Percentiles rank a stretch among this genome's conserved stretches.
phyloP scores from a whole-genome alignment of 441 rosid species.

The Populus tomentosa region DNA sequence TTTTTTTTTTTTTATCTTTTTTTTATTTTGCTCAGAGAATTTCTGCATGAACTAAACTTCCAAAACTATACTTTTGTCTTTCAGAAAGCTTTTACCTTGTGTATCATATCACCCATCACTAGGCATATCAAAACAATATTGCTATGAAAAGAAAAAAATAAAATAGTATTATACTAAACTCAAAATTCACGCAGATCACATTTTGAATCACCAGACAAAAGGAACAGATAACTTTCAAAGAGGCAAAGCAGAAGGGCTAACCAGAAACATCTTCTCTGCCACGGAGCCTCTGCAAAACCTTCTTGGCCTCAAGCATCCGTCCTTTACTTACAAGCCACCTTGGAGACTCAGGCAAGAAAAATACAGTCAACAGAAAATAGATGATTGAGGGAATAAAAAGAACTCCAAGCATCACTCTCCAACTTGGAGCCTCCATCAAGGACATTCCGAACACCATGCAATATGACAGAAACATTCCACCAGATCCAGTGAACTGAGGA shows the following conservation, averaged over 20 bases:
- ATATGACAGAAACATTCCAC: constrained; percentile 76
- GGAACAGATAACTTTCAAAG: not conserved
- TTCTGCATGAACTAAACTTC: not conserved
- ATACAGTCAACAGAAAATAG: constrained; percentile 43
- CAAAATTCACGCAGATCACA: not conserved
- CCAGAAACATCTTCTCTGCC: constrained; percentile 83
- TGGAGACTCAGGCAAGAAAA: constrained; percentile 89
- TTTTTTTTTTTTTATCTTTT: too few relatives aligned
- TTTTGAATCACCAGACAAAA: not conserved
- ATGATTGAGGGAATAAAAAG: constrained; percentile 57
- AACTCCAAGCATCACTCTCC: constrained; percentile 89
- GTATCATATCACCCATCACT: not conserved
- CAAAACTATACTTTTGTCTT: not conserved
- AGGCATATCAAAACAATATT: not conserved
- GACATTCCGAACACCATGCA: constrained; percentile 87
- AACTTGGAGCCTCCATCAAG: constrained; percentile 50
- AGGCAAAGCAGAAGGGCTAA: constrained; percentile 19
- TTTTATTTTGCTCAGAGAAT: not conserved
- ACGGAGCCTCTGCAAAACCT: constrained; percentile 68
- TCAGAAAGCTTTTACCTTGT: not conserved
- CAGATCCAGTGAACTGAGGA: constrained; percentile 77
- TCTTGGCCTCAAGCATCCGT: constrained; percentile 66
- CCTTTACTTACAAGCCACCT: constrained; percentile 95
- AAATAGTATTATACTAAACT: not conserved
- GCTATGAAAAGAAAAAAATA: not conserved